Conservation (phyloP, 1,139 yeast genomes). For the Debaryomycetaceae sp. region DNA sequence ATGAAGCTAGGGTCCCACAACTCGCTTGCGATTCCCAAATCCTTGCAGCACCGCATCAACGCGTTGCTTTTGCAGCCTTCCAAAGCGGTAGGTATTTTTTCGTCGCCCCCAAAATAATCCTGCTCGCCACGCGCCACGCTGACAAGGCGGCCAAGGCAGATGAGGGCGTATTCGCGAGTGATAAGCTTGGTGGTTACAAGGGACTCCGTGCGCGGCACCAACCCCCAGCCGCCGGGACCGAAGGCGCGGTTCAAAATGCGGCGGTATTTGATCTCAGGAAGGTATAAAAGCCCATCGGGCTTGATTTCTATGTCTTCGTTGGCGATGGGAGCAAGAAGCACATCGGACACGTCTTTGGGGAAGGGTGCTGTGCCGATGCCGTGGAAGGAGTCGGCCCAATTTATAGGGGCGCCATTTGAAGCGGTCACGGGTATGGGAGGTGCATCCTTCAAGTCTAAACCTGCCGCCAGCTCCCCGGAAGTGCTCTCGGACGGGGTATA, state of each 20-base stretch:
- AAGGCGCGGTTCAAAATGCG: constrained; percentile 83
- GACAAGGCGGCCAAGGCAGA: constrained; percentile 84
- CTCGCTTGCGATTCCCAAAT: constrained; percentile 93
- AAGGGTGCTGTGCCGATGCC: constrained; percentile 83
- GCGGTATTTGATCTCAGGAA: constrained; percentile 93
- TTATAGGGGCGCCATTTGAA: constrained; percentile 16
- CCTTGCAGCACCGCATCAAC: constrained; percentile 96
- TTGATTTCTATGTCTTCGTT: constrained; percentile 83
- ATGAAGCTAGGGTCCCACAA: constrained; percentile 95
- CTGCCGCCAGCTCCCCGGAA: no score
- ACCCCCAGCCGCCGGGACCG: constrained; percentile 99
- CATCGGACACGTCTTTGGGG: constrained; percentile 51
- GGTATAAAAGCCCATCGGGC: constrained; percentile 87
- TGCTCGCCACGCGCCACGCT: constrained; percentile 96
- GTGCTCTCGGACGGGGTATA: no score
- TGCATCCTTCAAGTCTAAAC: constrained; percentile 19
- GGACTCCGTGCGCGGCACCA: constrained; percentile 89
- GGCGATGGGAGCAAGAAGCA: constrained; percentile 56
- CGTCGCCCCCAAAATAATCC: constrained; percentile 77
- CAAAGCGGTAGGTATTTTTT: constrained; percentile 89
- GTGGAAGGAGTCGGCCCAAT: constrained; percentile 76
- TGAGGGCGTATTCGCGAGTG: constrained; percentile 84
- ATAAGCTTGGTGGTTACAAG: constrained; percentile 57
- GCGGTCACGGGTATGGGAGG: constrained; percentile 11
- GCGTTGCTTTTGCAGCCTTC: constrained; percentile 98